Percentiles rank a stretch among this genome's conserved stretches.
phyloP scores from a whole-genome alignment of 768 basidiomycete species.

The Clitopilus hobsonii region DNA sequence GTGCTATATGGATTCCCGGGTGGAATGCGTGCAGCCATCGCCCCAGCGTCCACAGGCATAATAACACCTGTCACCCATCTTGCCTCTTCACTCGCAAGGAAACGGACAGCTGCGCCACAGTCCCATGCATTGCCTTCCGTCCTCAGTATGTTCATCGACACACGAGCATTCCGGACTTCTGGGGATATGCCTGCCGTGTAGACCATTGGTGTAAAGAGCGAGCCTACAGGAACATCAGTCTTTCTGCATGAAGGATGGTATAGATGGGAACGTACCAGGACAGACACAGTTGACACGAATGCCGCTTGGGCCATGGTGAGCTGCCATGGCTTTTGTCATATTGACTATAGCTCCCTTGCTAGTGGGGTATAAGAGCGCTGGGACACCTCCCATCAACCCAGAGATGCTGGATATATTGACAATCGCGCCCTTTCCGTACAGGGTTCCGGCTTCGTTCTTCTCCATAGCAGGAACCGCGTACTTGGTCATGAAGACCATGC shows the following conservation, averaged over 20 bases:
- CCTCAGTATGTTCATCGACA: constrained; percentile 29
- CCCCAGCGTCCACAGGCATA: constrained; percentile 37
- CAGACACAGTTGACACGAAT: constrained; percentile 38
- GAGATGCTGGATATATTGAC: constrained; percentile 37
- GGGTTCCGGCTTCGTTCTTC: constrained; percentile 21
- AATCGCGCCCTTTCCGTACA: constrained; percentile 32
- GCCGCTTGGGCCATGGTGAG: constrained; percentile 33
- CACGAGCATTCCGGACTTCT: constrained; percentile 30
- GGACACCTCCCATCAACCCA: constrained; percentile 32
- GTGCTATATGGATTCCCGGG: background rate
- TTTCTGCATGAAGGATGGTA: background rate
- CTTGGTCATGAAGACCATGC: constrained; percentile 40
- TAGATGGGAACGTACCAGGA: constrained; percentile 23
- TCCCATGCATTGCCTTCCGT: constrained; percentile 44
- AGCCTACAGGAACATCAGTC: constrained; percentile 17
- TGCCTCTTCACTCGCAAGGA: constrained; percentile 36
- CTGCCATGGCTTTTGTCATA: constrained; percentile 41
- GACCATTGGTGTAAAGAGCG: constrained; percentile 39
- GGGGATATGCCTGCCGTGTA: constrained; percentile 29
- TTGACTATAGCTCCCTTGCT: constrained; percentile 39
- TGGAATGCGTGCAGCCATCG: constrained; percentile 22
- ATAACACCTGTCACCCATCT: constrained; percentile 38
- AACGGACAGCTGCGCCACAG: constrained; percentile 31
- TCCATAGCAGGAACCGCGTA: constrained; percentile 40
- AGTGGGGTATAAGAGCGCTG: constrained; percentile 35